phyloP scores from a whole-genome alignment of 2,329 filamentous ascomycete genomes.

The Aspergillus spinulosporus region DNA sequence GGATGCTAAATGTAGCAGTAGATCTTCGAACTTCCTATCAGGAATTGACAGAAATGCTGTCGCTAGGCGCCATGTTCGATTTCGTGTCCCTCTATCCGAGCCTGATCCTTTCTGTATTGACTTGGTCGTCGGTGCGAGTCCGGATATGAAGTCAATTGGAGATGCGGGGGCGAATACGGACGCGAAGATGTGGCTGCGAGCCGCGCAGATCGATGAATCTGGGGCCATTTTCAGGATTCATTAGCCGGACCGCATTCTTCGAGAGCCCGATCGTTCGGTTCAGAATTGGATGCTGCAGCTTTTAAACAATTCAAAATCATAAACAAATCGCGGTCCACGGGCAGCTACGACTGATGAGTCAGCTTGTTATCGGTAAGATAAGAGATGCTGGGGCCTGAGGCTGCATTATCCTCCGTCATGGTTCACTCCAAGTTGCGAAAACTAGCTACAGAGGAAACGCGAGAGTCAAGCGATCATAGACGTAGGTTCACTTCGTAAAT shows the following conservation, averaged over 20 bases:
- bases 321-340: slow-evolving; percentile 1
- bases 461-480: background rate
- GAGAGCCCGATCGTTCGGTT: background rate
- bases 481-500: background rate
- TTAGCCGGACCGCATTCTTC: slow-evolving; percentile 7
- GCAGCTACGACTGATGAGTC: slow-evolving; percentile 8
- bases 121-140: slow-evolving; percentile 18
- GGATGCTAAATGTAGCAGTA: slow-evolving; percentile 26
- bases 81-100: slow-evolving; percentile 38
- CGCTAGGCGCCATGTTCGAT: slow-evolving; percentile 44
- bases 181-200: slow-evolving; percentile 44
- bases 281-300: background rate
- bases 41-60: slow-evolving; percentile 44
- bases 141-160: slow-evolving; percentile 33
- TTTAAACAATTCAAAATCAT: slow-evolving; percentile 4
- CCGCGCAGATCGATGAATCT: slow-evolving; percentile 12
- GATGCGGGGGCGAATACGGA: slow-evolving; percentile 46
- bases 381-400: background rate
- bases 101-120: slow-evolving; percentile 12
- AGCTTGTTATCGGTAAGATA: slow-evolving; percentile 18
- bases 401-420: too few species aligned
- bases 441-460: background rate
- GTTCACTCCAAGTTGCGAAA: background rate
- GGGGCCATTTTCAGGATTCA: slow-evolving; percentile 4
- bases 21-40: slow-evolving; percentile 33